Evolutionary conservation across 2,329 filamentous ascomycete genomes (phyloP), one percentile per base, ranked within the genome.

Genomic region (Aspergillus chevalieri): DNA sequence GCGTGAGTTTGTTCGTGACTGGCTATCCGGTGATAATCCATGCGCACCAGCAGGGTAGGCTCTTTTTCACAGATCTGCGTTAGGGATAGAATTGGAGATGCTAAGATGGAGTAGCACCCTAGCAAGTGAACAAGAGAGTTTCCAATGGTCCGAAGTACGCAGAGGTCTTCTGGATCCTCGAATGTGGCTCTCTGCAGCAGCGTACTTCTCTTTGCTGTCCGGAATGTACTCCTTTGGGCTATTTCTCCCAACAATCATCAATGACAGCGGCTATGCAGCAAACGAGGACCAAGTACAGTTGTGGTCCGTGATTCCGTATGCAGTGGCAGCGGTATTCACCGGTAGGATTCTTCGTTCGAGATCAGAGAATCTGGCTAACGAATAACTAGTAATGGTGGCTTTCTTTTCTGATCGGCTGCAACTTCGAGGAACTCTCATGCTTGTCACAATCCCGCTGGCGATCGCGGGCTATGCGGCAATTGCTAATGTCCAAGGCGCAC

Each of bases 391-490:
- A 4, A 22, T 66, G 8, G 60, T 67, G 30, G 79, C 83, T 19
- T 69, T 84, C 36, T 22, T 83, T 6, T 85, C 83, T 0, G 83
- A 86, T 58, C 76, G 74, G n/a, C 68, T 84, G 48, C 76, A 76
- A 26, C 69, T 83, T 2, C 76, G 82, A 39, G 83, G 83, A 1
- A 66, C 78, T 1, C 66, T 86, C 36, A 85, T 86, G 79, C 75
- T 86, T 3, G 76, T 73, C 63, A 81, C 80, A 0, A 71, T 86
- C 0, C 81, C 82, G 7, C 71, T 86, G 44, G 81, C 83, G 21
- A 85, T 87, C 47, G 71, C 78, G 15, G 84, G 84, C 14, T 86
- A 86, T 56, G 83, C 77, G 0, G 78, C 79, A 6, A 85, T 86
- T 48, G 80, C 79, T 52, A 80, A 81, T 44, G 72, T 78, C 15